Percentiles rank a stretch among this genome's conserved stretches.
Conservation (phyloP, 2,329 filamentous ascomycete species). For the Verticillium tricorpus region DNA sequence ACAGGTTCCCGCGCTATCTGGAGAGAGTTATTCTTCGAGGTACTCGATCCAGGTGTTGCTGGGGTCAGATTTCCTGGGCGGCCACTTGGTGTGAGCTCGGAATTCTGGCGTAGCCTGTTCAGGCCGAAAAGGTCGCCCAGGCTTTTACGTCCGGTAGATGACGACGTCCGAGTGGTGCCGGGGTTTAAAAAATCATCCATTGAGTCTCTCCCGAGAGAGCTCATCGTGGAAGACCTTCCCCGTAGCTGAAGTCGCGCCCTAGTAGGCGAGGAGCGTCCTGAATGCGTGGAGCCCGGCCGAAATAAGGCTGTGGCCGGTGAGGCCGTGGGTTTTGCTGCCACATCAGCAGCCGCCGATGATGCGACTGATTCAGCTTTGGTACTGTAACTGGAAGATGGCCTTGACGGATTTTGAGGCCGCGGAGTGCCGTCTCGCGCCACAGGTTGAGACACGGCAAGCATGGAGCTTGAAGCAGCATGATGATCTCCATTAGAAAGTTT, state of each 20-base stretch:
- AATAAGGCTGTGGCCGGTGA: slow-evolving; percentile 49
- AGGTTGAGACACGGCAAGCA: slow-evolving; percentile 26
- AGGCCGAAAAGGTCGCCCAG: slow-evolving; percentile 85
- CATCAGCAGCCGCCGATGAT: slow-evolving; percentile 25
- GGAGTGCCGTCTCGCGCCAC: slow-evolving; percentile 7
- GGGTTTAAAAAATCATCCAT: slow-evolving; percentile 66
- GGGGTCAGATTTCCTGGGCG: slow-evolving; percentile 66
- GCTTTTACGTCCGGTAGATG: slow-evolving; percentile 87
- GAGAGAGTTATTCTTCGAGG: slow-evolving; percentile 79
- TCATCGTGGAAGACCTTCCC: slow-evolving; percentile 84
- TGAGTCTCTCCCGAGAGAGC: slow-evolving; percentile 70
- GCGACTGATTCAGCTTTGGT: slow-evolving; percentile 10
- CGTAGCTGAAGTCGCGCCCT: slow-evolving; percentile 57
- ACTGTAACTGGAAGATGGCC: slow-evolving; percentile 12
- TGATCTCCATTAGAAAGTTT: slow-evolving; percentile 28
- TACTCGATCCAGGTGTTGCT: slow-evolving; percentile 63
- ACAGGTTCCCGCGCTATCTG: slow-evolving; percentile 69
- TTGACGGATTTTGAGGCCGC: slow-evolving; percentile 5
- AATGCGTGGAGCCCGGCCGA: slow-evolving; percentile 41
- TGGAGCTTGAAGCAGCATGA: slow-evolving; percentile 35
- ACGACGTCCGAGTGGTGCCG: slow-evolving; percentile 70
- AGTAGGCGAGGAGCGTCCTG: slow-evolving; percentile 65
- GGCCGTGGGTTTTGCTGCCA: slow-evolving; percentile 27
- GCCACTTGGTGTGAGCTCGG: slow-evolving; percentile 58
- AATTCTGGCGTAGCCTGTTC: slow-evolving; percentile 74